Conservation (phyloP, 225 moss, liverwort and hornwort species). For the Sphagnum contortum region DNA sequence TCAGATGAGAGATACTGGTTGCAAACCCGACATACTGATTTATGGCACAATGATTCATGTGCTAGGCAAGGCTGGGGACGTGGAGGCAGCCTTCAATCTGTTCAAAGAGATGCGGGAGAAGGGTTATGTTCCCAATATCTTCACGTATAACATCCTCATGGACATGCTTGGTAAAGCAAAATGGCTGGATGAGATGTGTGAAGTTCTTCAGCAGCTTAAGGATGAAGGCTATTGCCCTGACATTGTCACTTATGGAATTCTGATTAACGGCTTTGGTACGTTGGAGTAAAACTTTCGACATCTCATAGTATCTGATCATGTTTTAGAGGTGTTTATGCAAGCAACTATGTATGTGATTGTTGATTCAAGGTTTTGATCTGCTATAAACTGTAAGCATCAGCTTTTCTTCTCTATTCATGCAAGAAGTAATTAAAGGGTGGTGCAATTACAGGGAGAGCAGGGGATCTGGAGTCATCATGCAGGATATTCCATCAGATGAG, state of each 20-base stretch:
- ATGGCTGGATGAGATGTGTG: conserved; percentile 4
- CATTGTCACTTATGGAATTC: conserved; percentile 7
- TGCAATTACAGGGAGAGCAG: conserved; percentile 6
- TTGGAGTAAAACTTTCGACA: neutral
- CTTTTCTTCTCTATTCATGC: neutral
- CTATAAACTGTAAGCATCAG: too few relatives aligned
- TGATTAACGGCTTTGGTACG: conserved; percentile 9
- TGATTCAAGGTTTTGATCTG: too few relatives aligned
- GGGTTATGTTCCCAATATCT: conserved; percentile 4
- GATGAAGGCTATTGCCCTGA: conserved; percentile 8
- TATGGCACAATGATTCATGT: conserved; percentile 7
- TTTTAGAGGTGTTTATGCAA: too few relatives aligned
- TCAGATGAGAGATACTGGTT: conserved; percentile 7
- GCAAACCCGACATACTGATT: conserved; percentile 6
- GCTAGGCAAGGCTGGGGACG: conserved; percentile 10
- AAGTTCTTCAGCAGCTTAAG: conserved; percentile 11
- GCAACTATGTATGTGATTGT: too few relatives aligned
- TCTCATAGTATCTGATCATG: too few relatives aligned
- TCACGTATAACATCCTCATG: conserved; percentile 10
- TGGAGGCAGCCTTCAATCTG: conserved; percentile 4
- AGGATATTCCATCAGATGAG: conserved; percentile 7
- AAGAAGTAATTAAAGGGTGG: neutral
- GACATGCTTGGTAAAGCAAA: conserved; percentile 8
- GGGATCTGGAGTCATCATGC: conserved; percentile 6
- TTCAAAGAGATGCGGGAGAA: conserved; percentile 11